Evolutionary conservation across 768 basidiomycete species (phyloP), one percentile per base, ranked within the genome.

Genomic region (Trametes coccinea): DNA sequence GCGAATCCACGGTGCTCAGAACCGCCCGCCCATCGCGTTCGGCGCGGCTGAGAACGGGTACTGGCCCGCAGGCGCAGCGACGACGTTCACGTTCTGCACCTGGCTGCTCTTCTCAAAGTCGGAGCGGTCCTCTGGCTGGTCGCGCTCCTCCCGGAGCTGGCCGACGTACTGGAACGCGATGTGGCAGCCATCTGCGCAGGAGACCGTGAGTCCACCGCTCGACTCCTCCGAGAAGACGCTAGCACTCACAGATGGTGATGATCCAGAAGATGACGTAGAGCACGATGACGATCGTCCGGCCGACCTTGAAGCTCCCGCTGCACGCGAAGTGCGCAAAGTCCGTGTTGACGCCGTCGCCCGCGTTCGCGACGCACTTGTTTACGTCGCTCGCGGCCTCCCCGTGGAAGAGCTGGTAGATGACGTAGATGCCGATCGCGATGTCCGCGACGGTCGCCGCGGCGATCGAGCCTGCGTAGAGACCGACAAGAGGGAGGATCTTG

Each of bases 181-280:
- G 61, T 84, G 72, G 70, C 79, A 82, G 2, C 78, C 80, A 63
- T 82, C 84, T 87, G 60, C 6, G n/a, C 17, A 27, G 56, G 5
- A 34, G 46, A 33, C 40, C 16, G 43, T 34, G 22, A 14, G 37
- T 33, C 30, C 47, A 43, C 30, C 47, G 39, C 51, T 17, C 43
- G 44, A 44, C 30, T 11, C 13, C 22, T 9, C 9, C 33, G 37
- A 46, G 1, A 29, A 40, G 1, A 10, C 14, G n/a, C 10, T 22
- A 22, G 22, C 48, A 80, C 84, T 54, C 62, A 86, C 85, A 85
- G 46, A 86, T 76, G 65, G 82, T 76, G 57, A 85, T 62, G 51
- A 84, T 67, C 84, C 84, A 85, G 56, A 79, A 76, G 17, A 84
- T 29, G 43, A 81, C 72, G 65, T 82, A 82, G 53, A 81, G 60